Evolutionary conservation across 352 stramenopile species (phyloP), one percentile per base, ranked within the genome.

Genomic region (Albugo laibachii): DNA sequence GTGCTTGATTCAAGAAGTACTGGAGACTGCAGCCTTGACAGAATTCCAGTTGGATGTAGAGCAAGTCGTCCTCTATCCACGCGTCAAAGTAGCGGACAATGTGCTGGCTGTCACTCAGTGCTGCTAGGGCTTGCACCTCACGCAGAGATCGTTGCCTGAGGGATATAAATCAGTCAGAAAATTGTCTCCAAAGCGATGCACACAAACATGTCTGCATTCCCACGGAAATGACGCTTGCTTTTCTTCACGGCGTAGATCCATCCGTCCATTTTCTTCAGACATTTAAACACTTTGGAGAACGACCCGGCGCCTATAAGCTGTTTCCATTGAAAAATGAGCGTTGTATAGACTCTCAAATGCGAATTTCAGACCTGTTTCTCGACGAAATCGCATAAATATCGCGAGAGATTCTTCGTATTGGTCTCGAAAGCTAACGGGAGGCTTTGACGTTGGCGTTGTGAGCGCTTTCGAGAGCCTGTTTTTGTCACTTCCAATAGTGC

Each of bases 241-340:
- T 87, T 88, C 61, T 92, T 92, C 36, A 92, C 73, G 0, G 78
- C 78, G 51, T 92, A 92, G 24, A 69, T 63, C 75, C 74, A 87
- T 15, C 78, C 78, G 56, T 92, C 78, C 35, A 92, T 81, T 52
- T 83, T 83, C 54, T 92, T 88, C 21, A 80, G 59, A 50, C 71
- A 84, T 61, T 85, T 88, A 58, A 69, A 88, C 16, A 88, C 76
- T 49, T 88, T 85, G 19, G 75, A 92, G 58, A 92, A 92, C 15
- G 73, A 77, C 1, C 78, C 78, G 8, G 73, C 83, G n/a, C 78
- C 78, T 34, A 92, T 56, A 44, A 88, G 49, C 71, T 85, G 45
- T 35, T 59, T 27, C 24, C 24, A 31, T 36, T 36, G 13, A 37
- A 46, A 16, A 38, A 34, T 47, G 14, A 5, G 6, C 14, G 4